Base-by-base conservation (phyloP, 805 yeast genomes). In the Crinitomyces ghanaensis region DNA sequence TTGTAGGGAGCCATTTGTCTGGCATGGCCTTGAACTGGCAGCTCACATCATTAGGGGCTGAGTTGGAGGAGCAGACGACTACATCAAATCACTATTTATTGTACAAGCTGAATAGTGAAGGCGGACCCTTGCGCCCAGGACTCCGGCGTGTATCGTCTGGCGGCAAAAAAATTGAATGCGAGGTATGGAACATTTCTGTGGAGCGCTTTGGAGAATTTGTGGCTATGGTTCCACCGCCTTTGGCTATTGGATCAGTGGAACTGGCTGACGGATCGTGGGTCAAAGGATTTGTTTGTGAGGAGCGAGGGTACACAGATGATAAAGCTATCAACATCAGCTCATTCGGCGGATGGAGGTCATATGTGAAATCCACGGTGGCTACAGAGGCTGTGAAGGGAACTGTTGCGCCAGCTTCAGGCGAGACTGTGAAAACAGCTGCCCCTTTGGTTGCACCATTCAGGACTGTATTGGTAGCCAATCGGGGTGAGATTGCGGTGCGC, bases 101-200 rank as follows among this genome's bases (percentile, higher is more conserved):
- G 24, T 88, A 77, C 51, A 95, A 94, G 1, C 65, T 88, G 42
- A 71, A 72, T 45, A 58, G 61, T 14, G 57, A 66, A 1, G n/a
- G n/a, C n/a, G n/a, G n/a, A n/a, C 95, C 95, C 0, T 86, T 95
- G 2, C 88, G 88, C 54, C 98, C 97, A 1, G 98, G 97, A 19
- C 64, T 88, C 37, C 70, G 83, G 59, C 68, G 91, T 50, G 82
- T 77, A 11, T 46, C 49, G 11, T 59, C 60, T 12, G 52, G 50
- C 21, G 93, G 91, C 23, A 52, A 70, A 2, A 54, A 67, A 32
- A 81, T 88, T 39, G 75, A 68, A 37, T 57, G 88, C 22, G 98
- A 88, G 57, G 68, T 84, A 13, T 88, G 88, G 63, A 71, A 86
- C 31, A 70, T 88, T 32, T 95, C 97, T 19, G 54, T 54, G 19